Percentiles rank a stretch among this genome's conserved stretches.
These are phyloP conservation scores for Periconia macrospinosa DNA, from an alignment of 2,329 filamentous ascomycete species.

Conservation along the genomic window DNA sequence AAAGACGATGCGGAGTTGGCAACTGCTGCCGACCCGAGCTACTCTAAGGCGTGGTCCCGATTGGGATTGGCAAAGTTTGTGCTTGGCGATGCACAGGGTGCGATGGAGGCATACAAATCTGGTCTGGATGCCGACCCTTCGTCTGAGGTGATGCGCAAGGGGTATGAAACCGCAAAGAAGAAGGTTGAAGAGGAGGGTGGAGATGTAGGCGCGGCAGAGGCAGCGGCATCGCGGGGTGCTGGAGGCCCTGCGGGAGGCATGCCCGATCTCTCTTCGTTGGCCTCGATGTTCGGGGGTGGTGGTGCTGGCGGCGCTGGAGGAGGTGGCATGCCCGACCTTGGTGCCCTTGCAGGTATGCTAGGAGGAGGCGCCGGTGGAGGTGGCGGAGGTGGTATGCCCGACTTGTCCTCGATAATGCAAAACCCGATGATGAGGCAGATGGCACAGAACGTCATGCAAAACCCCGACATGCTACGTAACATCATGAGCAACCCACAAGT, in stretches of 20 bases:
- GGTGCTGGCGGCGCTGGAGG: constrained; percentile 63
- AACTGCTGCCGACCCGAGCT: constrained; percentile 82
- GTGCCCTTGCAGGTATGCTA: constrained; percentile 39
- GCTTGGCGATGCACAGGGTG: constrained; percentile 84
- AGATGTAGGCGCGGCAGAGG: constrained; percentile 53
- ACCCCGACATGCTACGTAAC: constrained; percentile 88
- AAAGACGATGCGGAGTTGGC: constrained; percentile 88
- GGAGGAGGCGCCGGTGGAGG: neutral
- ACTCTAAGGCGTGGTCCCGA: constrained; percentile 96
- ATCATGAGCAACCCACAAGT: constrained; percentile 93
- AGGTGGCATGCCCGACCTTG: constrained; percentile 85
- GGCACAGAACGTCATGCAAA: constrained; percentile 97
- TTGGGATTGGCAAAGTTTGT: constrained; percentile 90
- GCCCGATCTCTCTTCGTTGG: constrained; percentile 80
- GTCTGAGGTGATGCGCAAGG: constrained; percentile 96
- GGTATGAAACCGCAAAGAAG: constrained; percentile 88
- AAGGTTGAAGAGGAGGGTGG: constrained; percentile 78
- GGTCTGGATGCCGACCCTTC: constrained; percentile 95
- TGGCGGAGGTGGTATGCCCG: constrained; percentile 70
- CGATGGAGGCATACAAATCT: constrained; percentile 91
- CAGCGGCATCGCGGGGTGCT: constrained; percentile 44
- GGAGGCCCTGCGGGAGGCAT: constrained; percentile 71
- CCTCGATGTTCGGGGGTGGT: constrained; percentile 48
- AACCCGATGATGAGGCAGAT: constrained; percentile 98
- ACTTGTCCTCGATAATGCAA: constrained; percentile 61